Percentiles rank a stretch among this genome's conserved stretches.
Conservation (phyloP, 306 rosid genomes). For the Mimosa bimucronata region DNA sequence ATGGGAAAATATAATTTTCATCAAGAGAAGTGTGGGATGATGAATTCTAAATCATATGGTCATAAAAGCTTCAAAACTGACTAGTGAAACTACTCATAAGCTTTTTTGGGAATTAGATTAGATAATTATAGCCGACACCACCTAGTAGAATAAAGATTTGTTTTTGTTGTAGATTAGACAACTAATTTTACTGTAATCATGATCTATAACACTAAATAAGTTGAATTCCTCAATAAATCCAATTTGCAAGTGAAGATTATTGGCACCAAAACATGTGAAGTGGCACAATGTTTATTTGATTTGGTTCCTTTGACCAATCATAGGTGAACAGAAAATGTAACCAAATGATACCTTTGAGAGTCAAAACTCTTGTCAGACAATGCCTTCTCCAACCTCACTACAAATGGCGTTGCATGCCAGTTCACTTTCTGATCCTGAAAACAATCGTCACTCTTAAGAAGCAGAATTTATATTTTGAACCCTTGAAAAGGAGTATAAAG, state of each 20-base stretch:
- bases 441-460: conserved; percentile 26
- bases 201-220: too few species aligned
- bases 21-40: background rate
- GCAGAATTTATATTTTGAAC: conserved; percentile 16
- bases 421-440: conserved; percentile 89
- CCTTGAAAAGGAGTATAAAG: background rate
- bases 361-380: conserved; percentile 72
- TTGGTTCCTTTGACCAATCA: background rate
- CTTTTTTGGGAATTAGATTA: background rate
- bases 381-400: conserved; percentile 93
- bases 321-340: background rate
- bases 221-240: too few species aligned
- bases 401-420: conserved; percentile 98
- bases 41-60: background rate
- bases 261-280: background rate
- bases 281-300: background rate
- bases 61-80: background rate
- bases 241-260: background rate
- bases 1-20: background rate
- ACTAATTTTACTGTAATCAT: background rate
- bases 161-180: too few species aligned
- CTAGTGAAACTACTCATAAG: background rate
- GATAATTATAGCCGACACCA: too few species aligned
- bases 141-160: too few species aligned
- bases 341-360: conserved; percentile 54